Evolutionary conservation across 1,284 basidiomycete species (phyloP).

Genomic region (Cutaneotrichosporon cutaneum): DNA sequence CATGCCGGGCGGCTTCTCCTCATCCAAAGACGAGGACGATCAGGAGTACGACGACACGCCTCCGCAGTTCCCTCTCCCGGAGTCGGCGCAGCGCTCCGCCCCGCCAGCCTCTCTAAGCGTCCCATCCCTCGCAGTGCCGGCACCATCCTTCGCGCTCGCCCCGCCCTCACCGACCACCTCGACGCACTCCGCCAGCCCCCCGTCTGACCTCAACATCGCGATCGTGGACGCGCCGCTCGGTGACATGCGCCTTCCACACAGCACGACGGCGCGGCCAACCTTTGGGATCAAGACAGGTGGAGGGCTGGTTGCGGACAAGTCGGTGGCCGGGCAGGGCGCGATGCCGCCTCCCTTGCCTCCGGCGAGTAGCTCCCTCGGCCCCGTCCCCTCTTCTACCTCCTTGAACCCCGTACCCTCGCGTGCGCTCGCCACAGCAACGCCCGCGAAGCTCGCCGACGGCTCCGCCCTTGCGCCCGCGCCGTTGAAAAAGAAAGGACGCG

Average conservation of each 20-base stretch:
- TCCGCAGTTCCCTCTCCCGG: conserved; percentile 76
- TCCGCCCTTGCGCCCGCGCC: conserved; percentile 1
- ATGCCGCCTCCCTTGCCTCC: neutral
- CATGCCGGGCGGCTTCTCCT: conserved; percentile 2
- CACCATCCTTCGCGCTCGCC: conserved; percentile 51
- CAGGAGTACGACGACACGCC: conserved; percentile 62
- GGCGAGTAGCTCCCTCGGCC: conserved; percentile 62
- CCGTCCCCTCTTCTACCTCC: conserved; percentile 50
- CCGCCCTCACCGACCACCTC: conserved; percentile 60
- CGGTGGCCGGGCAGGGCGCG: neutral
- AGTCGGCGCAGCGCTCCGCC: conserved; percentile 73
- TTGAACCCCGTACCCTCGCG: neutral
- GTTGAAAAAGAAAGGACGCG: conserved; percentile 59
- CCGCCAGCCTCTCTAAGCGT: conserved; percentile 19
- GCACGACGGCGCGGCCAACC: conserved; percentile 38
- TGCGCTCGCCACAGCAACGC: neutral
- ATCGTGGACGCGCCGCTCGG: conserved; percentile 45
- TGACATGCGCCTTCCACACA: conserved; percentile 45
- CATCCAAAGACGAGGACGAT: conserved; percentile 8
- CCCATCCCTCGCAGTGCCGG: conserved; percentile 13
- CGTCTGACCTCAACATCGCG: conserved; percentile 47
- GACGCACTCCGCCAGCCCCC: conserved; percentile 56
- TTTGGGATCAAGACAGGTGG: conserved; percentile 47
- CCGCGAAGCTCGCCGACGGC: conserved; percentile 2
- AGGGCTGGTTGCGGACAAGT: conserved; percentile 7